These are phyloP conservation scores for Eucalyptus regnans DNA, from an alignment of 345 rosid genomes.

Conservation along the genomic window DNA sequence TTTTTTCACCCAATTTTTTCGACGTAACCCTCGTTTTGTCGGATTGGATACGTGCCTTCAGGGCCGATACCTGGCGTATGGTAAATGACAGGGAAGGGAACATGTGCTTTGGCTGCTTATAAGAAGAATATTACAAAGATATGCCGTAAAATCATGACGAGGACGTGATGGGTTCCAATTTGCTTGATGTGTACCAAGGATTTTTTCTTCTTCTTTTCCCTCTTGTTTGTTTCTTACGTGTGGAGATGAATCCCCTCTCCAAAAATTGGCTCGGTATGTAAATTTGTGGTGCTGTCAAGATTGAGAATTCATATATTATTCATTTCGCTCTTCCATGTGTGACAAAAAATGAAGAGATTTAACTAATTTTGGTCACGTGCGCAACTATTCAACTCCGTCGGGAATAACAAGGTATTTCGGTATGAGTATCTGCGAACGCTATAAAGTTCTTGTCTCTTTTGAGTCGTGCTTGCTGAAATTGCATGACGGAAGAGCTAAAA, in stretches of 20 bases:
- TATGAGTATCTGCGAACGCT: rapidly evolving
- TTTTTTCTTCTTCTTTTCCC: not conserved
- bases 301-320: not conserved
- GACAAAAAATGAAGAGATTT: not conserved
- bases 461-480: not conserved
- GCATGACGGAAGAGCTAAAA: not conserved
- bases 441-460: not conserved
- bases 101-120: not conserved
- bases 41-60: not conserved
- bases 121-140: not conserved
- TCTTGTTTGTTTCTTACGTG: not conserved
- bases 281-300: not conserved
- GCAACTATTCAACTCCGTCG: not conserved
- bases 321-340: not conserved
- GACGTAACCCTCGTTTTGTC: not conserved
- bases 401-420: not conserved
- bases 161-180: not conserved
- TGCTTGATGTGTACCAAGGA: not conserved
- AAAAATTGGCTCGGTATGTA: not conserved
- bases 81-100: not conserved
- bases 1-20: not conserved
- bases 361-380: not conserved
- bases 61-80: not conserved
- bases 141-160: not conserved
- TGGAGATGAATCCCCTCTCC: not conserved